phyloP scores from a whole-genome alignment of 139 green algal genomes.

The Asterochloris erici region DNA sequence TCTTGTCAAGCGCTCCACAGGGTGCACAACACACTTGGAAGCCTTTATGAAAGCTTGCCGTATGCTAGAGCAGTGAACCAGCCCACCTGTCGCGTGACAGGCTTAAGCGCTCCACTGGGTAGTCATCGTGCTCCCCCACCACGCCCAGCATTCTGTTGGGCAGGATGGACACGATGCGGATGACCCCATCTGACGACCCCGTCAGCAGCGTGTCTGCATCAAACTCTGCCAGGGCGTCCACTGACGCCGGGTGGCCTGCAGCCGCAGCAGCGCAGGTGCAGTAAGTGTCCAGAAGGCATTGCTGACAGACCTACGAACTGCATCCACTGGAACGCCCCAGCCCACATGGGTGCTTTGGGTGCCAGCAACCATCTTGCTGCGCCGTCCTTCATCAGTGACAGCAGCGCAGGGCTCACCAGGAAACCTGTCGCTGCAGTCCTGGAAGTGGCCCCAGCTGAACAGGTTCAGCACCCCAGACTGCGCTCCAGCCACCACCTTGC shows the following conservation, averaged over 20 bases:
- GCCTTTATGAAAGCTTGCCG: slow-evolving; percentile 48
- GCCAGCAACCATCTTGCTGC: neutral
- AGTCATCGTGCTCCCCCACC: slow-evolving; percentile 76
- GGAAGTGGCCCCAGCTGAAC: slow-evolving; percentile 88
- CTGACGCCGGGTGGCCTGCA: slow-evolving; percentile 70
- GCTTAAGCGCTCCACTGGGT: slow-evolving; percentile 60
- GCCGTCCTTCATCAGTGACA: neutral
- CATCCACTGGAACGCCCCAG: neutral
- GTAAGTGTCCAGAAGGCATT: neutral
- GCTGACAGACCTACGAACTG: neutral
- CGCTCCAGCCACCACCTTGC: slow-evolving; percentile 59
- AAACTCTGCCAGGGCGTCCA: slow-evolving; percentile 75
- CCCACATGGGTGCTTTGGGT: neutral
- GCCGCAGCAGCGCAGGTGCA: neutral
- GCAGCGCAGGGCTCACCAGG: slow-evolving; percentile 36
- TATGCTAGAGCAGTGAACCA: slow-evolving; percentile 72
- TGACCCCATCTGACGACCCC: slow-evolving; percentile 78
- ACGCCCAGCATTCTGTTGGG: slow-evolving; percentile 78
- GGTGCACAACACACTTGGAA: slow-evolving; percentile 17
- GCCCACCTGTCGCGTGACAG: slow-evolving; percentile 31
- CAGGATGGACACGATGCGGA: slow-evolving; percentile 74
- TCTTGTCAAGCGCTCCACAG: neutral
- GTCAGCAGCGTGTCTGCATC: slow-evolving; percentile 89
- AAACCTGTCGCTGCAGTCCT: slow-evolving; percentile 83
- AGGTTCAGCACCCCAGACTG: slow-evolving; percentile 64